Conservation (phyloP, 371 early-diverging fungal species). For the Lichtheimia ramosa region DNA sequence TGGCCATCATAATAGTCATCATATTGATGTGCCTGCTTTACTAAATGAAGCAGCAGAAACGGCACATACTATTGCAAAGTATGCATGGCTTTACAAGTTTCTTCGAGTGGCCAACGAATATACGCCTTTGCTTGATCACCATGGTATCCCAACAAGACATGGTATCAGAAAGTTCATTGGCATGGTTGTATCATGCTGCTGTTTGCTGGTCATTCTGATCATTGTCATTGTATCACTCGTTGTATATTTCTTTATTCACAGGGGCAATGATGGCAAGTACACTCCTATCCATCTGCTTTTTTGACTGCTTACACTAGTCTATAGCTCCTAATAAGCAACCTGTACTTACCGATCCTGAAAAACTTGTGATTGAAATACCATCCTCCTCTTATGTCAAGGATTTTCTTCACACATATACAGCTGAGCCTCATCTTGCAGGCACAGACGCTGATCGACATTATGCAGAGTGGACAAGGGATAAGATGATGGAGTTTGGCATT, state of each 20-base stretch:
- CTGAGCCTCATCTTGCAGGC: constrained; percentile 54
- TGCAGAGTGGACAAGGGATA: constrained; percentile 59
- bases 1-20: too few species aligned
- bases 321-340: not conserved
- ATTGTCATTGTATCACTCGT: constrained; percentile 21
- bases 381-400: constrained; percentile 23
- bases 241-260: constrained; percentile 20
- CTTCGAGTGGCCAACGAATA: constrained; percentile 9
- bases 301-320: too few species aligned
- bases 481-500: constrained; percentile 53
- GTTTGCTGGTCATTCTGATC: constrained; percentile 16
- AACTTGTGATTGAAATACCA: constrained; percentile 6
- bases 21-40: too few species aligned
- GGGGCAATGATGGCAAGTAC: constrained; percentile 1
- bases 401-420: constrained; percentile 48
- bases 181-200: constrained; percentile 37
- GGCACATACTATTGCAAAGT: too few species aligned
- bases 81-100: too few species aligned
- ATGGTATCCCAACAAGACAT: too few species aligned
- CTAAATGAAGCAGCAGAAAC: too few species aligned
- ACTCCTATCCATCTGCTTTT: not conserved
- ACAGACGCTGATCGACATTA: constrained; percentile 35
- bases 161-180: not conserved
- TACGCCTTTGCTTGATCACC: constrained; percentile 33
- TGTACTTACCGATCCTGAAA: constrained; percentile 7